These are phyloP conservation scores for Apiotrichum gamsii DNA, from an alignment of 1,284 basidiomycete species.

Conservation along the genomic window DNA sequence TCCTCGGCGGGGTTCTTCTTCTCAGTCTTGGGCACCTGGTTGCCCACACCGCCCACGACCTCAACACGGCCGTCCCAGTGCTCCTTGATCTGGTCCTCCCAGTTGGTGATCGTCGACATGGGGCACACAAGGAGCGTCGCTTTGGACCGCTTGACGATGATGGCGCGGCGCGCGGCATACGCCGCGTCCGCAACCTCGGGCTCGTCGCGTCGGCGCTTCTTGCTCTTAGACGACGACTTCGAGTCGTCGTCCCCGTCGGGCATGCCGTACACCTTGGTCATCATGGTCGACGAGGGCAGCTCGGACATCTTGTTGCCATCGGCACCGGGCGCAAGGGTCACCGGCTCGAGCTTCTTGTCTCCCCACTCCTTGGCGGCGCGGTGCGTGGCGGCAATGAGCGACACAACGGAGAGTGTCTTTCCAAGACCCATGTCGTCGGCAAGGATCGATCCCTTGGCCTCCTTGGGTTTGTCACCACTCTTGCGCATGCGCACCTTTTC, in stretches of 20 bases:
- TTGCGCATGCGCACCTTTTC: conserved; percentile 55
- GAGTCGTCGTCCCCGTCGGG: conserved; percentile 48
- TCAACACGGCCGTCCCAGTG: conserved; percentile 83
- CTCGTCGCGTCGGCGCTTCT: conserved; percentile 37
- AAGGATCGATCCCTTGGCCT: conserved; percentile 84
- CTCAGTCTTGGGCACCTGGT: conserved; percentile 15
- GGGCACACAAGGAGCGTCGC: conserved; percentile 97
- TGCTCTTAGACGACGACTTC: conserved; percentile 20
- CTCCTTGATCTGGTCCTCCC: conserved; percentile 96
- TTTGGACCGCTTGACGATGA: conserved; percentile 71
- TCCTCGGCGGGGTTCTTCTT: conserved; percentile 22
- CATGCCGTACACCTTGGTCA: conserved; percentile 76
- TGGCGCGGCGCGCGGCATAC: conserved; percentile 55
- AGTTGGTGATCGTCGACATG: conserved; percentile 92
- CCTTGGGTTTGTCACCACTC: conserved; percentile 55
- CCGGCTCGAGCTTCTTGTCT: conserved; percentile 52
- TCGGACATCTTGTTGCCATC: conserved; percentile 46
- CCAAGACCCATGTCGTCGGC: conserved; percentile 98
- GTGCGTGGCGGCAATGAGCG: conserved; percentile 82
- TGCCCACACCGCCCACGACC: conserved; percentile 63
- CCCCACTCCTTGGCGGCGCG: conserved; percentile 58
- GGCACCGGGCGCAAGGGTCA: conserved; percentile 47
- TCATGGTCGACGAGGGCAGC: conserved; percentile 57
- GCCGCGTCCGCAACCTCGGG: conserved; percentile 15
- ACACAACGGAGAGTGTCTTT: conserved; percentile 88